phyloP scores from a whole-genome alignment of 352 stramenopile species.

The Blastocystis sp. region DNA sequence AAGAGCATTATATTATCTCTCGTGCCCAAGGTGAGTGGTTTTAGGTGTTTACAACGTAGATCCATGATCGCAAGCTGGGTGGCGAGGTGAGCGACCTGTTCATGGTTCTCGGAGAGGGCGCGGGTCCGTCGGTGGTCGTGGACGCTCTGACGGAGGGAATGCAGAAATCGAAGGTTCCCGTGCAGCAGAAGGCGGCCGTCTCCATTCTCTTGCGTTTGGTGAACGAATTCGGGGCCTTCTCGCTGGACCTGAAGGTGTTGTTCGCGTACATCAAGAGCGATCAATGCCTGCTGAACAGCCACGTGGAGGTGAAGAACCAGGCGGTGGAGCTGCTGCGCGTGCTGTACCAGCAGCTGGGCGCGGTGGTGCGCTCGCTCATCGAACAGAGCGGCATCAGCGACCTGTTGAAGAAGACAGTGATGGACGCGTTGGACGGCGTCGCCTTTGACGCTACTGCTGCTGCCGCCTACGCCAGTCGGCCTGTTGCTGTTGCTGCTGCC shows the following conservation, averaged over 20 bases:
- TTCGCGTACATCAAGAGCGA: slow-evolving; percentile 46
- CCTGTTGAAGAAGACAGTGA: slow-evolving; percentile 14
- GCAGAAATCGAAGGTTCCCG: slow-evolving; percentile 31
- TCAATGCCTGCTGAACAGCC: slow-evolving; percentile 1
- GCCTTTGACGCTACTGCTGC: slow-evolving; percentile 11
- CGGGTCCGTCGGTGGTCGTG: slow-evolving; percentile 15
- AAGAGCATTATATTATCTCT: background rate
- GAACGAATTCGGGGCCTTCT: slow-evolving; percentile 22
- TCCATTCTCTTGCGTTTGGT: slow-evolving; percentile 34
- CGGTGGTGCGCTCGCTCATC: slow-evolving; percentile 11
- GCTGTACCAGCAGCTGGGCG: slow-evolving; percentile 38
- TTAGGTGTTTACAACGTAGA: background rate
- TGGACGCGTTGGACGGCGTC: background rate
- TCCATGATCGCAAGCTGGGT: slow-evolving; percentile 47
- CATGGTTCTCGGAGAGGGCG: slow-evolving; percentile 15
- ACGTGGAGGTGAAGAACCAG: slow-evolving; percentile 53
- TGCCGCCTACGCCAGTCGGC: background rate
- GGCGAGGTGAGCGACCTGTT: slow-evolving; percentile 28
- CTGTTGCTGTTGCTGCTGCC: background rate
- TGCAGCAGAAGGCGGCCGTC: slow-evolving; percentile 9
- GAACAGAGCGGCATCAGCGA: slow-evolving; percentile 17
- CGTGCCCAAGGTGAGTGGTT: slow-evolving; percentile 34
- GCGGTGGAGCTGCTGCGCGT: slow-evolving; percentile 9
- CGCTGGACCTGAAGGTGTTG: slow-evolving; percentile 29
- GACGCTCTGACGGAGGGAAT: slow-evolving; percentile 7